Base-by-base conservation (phyloP, 208 protist genomes). In the Phytomonas sp. region DNA sequence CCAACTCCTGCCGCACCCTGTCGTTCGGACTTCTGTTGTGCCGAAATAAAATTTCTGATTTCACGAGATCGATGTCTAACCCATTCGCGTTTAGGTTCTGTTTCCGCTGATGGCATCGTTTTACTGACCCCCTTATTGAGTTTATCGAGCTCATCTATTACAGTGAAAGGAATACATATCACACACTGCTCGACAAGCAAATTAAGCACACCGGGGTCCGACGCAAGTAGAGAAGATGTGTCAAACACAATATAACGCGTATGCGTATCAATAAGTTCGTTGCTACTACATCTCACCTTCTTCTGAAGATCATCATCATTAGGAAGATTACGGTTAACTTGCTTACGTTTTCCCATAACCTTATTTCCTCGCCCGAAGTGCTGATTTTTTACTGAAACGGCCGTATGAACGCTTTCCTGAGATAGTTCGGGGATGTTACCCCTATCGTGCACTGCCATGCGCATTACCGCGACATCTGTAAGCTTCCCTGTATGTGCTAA, bases 141-240 rank as follows among this genome's bases (percentile, higher is more conserved):
- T 26, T 59, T 63, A 72, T 95, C 90, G 23, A 95, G 70, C 69
- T 95, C 90, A 23, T 89, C 77, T 14, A 95, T 66, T 19, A 88
- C 87, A 5, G 75, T 84, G 75, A 80, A 90, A 3, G 90, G 90
- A 31, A 95, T 80, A 65, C 84, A 88, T 11, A 93, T 31, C 34
- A 77, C 62, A 63, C 70, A 81, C 14, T 77, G 75, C 75, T 91
- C 79, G 34, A 86, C 78, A 11, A 90, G 11, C 67, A 82, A 34
- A 65, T 81, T 81, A 60, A 95, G 63, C 60, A 82, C 74, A 0
- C 75, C 76, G 1, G 73, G 68, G 23, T 86, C 76, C 5, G 84
- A 77, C 60, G 82, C 60, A 4, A 95, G 66, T 2, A 95, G 67
- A 37, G 80, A 82, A 64, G 73, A 86, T 11, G 90, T 95, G 75